Base-by-base conservation (phyloP, 441 rosid species). In the Croton setiger region DNA sequence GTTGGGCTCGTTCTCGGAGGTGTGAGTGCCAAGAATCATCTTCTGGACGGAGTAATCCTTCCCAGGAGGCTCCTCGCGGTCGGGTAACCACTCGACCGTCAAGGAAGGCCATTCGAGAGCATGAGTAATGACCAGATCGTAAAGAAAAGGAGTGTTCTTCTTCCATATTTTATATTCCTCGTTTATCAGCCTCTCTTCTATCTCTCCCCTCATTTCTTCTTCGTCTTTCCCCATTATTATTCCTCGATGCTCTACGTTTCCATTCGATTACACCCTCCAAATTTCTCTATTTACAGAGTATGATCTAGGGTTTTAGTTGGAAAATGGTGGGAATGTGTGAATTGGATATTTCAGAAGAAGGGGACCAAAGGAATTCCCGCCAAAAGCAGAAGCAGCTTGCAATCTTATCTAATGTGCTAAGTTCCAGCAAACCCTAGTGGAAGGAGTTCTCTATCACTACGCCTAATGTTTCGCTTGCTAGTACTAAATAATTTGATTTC, bases 31-130 rank as follows among this genome's bases (percentile, higher is more conserved):
- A 8, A 94, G 88, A 58, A 94, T 89, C 89, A 94, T 86, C 84
- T 92, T 94, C 81, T 94, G 99, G n/a, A 90, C 90, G 31, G 97
- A 88, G 82, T 83, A 87, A 60, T 91, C 98, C 78, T 91, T 89
- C 12, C 88, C 96, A 4, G 94, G 78, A 35, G 98, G 98, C 78
- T 94, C 98, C 63, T 88, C 91, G 70, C 92, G 84, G 75, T 86
- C 96, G 9, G 98, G 97, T 0, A 92, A 82, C 98, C 98, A 92
- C 80, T 92, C 96, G 20, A 92, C 99, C 37, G 98, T 94, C 71
- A 92, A 94, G 21, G 99, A 94, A 5, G 99, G 99, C 99, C 97
- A 94, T 69, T 94, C 98, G n/a, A 94, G 90, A 62, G 98, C 97
- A 63, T 92, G 99, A 54, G 98, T 92, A 31, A 94, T 92, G 66